Evolutionary conservation across 441 rosid species (phyloP).

Genomic region (Syzygium syzygioides): DNA sequence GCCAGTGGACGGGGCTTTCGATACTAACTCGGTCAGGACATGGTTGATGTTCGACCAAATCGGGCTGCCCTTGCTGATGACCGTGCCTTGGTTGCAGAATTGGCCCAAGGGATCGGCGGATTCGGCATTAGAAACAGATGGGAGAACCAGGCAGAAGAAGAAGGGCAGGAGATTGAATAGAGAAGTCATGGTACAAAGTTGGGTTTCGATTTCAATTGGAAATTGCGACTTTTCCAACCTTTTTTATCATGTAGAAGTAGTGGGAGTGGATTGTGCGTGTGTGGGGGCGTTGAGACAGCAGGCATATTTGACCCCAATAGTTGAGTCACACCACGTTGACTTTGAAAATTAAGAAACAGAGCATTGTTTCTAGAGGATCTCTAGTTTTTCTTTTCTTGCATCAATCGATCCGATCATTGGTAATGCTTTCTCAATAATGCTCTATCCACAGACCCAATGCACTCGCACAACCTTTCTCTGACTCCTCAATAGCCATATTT

Average conservation of each 20-base stretch:
- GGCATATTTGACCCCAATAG: neutral
- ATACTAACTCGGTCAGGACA: slow-evolving; percentile 32
- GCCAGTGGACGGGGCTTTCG: slow-evolving; percentile 33
- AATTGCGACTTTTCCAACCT: neutral
- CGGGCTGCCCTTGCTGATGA: slow-evolving; percentile 19
- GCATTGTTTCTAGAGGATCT: neutral
- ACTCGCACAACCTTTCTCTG: neutral
- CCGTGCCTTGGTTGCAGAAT: slow-evolving; percentile 32
- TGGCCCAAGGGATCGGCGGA: slow-evolving; percentile 36
- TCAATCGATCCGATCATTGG: neutral
- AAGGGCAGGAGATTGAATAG: neutral
- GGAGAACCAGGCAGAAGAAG: slow-evolving; percentile 10
- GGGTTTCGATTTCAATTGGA: neutral
- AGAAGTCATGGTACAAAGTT: neutral
- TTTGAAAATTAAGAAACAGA: neutral
- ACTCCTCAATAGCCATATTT: neutral
- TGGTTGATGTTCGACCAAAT: slow-evolving; percentile 32
- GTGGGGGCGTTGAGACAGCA: neutral
- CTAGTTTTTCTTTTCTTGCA: neutral
- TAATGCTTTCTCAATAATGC: neutral
- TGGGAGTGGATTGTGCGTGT: neutral
- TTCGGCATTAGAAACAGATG: slow-evolving; percentile 6
- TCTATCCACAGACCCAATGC: neutral
- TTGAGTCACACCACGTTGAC: neutral
- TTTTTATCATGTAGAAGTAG: neutral